Base-by-base conservation (phyloP, 169 alveolate species). In the Babesia gibsoni region DNA sequence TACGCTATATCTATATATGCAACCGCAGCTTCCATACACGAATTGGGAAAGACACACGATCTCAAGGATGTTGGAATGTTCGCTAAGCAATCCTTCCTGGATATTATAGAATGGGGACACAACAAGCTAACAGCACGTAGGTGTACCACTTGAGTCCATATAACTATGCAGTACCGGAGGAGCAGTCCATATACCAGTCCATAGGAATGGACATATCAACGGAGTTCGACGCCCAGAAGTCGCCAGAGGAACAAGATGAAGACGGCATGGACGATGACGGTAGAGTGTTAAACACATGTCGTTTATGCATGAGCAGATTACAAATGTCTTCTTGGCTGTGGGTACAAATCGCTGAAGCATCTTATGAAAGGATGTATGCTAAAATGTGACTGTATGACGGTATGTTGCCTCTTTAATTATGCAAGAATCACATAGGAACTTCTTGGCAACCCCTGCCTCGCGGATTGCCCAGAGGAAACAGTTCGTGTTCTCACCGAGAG, bases 91-190 rank as follows among this genome's bases (percentile, higher is more conserved):
- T 90, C 95, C 32, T 90, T 89, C 73, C 43, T 90, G 61, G 95
- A 90, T 61, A 85, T 89, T 20, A 59, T 90, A 22, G 95, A 90
- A 42, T 90, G 95, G 95, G 95, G 95, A 27, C 89, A 89, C 77
- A 80, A 90, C 49, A 90, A 90, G 72, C 68, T 87, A 41, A 72
- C 89, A 25, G 92, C 89, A 1, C 49, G 87, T 78, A 45, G 27
- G 70, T 50, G 27, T n/a, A 5, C 7, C 42, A 7, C n/a, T 4
- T 16, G 5, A 4, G 14, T 39, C 20, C 73, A n/a, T 84, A 82
- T 10, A 64, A 39, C 46, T 77, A 36, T 82, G 59, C 52, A 48
- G 84, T 58, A 3, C 83, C 87, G 74, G 84, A 82, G 48, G 86
- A 87, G 45, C 70, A 85, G 33, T 64, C 88, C 18, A 67, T 77